A percentile compares a stretch with the other conserved stretches of the same genome.
Conservation (phyloP, 2,329 filamentous ascomycete species). For the Botrytis fabae region DNA sequence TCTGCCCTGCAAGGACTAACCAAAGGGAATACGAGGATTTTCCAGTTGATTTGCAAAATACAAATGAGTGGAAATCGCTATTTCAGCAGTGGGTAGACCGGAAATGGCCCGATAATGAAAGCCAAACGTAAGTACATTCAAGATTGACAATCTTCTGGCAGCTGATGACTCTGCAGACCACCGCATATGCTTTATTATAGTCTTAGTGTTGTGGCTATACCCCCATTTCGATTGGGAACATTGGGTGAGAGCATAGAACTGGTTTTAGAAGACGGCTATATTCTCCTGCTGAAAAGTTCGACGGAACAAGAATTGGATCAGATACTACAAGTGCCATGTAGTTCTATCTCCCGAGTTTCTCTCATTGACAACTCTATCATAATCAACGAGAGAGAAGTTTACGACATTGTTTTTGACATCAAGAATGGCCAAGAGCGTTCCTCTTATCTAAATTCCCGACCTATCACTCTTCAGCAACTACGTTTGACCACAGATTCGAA, state of each 20-base stretch:
- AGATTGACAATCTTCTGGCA: not conserved
- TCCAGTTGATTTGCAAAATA: slow-evolving; percentile 27
- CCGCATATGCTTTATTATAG: slow-evolving; percentile 21
- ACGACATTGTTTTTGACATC: slow-evolving; percentile 3
- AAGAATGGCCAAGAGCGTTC: not conserved
- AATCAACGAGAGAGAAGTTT: not conserved
- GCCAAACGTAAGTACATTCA: not conserved
- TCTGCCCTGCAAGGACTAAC: slow-evolving; percentile 33
- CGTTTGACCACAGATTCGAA: not conserved
- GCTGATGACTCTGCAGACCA: slow-evolving; percentile 14
- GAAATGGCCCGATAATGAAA: slow-evolving; percentile 10
- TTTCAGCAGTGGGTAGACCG: slow-evolving; percentile 35
- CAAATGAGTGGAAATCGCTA: slow-evolving; percentile 30
- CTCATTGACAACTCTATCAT: not conserved
- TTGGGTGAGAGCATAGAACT: slow-evolving; percentile 11
- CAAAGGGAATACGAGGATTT: slow-evolving; percentile 29
- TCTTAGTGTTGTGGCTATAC: slow-evolving; percentile 14
- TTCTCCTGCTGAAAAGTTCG: slow-evolving; percentile 20
- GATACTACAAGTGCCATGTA: slow-evolving; percentile 22
- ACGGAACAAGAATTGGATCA: slow-evolving; percentile 23
- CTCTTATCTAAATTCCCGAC: slow-evolving; percentile 12
- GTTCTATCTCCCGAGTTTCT: slow-evolving; percentile 7
- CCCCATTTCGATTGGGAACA: slow-evolving; percentile 9
- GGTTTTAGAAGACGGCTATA: slow-evolving; percentile 13
- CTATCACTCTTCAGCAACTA: not conserved